Conservation (phyloP, 2,329 filamentous ascomycete genomes). For the Coleophoma cylindrospora region DNA sequence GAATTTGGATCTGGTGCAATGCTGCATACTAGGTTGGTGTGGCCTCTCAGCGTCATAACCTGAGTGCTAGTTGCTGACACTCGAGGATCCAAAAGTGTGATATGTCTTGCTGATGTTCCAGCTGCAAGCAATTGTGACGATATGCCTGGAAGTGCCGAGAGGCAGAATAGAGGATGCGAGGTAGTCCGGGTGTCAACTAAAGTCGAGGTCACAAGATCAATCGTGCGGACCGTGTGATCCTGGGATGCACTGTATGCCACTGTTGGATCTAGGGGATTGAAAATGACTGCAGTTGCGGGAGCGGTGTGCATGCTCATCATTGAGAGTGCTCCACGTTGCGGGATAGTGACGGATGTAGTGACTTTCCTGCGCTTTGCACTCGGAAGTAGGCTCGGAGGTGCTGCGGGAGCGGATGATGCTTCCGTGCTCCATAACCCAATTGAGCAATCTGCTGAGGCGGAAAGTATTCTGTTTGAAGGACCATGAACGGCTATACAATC, state of each 20-base stretch:
- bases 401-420: conserved; percentile 69
- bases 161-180: conserved; percentile 74
- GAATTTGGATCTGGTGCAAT: conserved; percentile 49
- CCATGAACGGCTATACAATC: conserved; percentile 71
- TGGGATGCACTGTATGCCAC: conserved; percentile 88
- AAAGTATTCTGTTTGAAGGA: conserved; percentile 72
- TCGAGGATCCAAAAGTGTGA: conserved; percentile 89
- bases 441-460: conserved; percentile 76
- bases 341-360: conserved; percentile 40
- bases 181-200: conserved; percentile 81
- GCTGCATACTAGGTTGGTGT: conserved; percentile 66
- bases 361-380: conserved; percentile 74
- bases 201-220: conserved; percentile 78
- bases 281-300: conserved; percentile 73
- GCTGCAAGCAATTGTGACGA: conserved; percentile 51
- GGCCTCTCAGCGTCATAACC: conserved; percentile 87
- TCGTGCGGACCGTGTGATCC: conserved; percentile 86
- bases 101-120: conserved; percentile 79
- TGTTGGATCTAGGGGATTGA: conserved; percentile 79
- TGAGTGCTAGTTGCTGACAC: conserved; percentile 69
- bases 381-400: conserved; percentile 63
- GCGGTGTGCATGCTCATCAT: conserved; percentile 66
- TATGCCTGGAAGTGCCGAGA: conserved; percentile 66
- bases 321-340: conserved; percentile 72
- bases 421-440: conserved; percentile 87